Conservation (phyloP, 225 moss, liverwort and hornwort species). For the Pseudisothecium myosuroides region DNA sequence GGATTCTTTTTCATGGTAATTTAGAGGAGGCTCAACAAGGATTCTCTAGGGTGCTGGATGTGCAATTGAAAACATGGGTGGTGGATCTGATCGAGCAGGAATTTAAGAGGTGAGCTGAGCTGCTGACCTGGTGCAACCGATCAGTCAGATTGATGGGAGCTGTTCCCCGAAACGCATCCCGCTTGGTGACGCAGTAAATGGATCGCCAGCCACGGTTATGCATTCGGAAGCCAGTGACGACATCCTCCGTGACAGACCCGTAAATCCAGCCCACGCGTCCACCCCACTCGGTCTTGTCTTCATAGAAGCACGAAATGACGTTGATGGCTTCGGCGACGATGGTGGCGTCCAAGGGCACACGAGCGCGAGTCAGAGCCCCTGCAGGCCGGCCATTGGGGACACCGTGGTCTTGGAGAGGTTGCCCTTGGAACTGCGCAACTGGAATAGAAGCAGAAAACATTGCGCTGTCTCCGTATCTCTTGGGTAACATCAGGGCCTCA, state of each 20-base stretch:
- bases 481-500: slow-evolving; percentile 50
- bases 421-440: slow-evolving; percentile 56
- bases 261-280: slow-evolving; percentile 90
- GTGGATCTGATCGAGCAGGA: neutral
- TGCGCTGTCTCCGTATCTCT: slow-evolving; percentile 58
- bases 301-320: slow-evolving; percentile 86
- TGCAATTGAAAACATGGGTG: neutral
- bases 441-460: slow-evolving; percentile 61
- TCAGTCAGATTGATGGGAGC: slow-evolving; percentile 92
- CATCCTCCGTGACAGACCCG: slow-evolving; percentile 89
- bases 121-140: slow-evolving; percentile 67
- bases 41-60: neutral
- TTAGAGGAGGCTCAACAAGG: neutral
- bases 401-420: slow-evolving; percentile 56
- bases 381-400: slow-evolving; percentile 51
- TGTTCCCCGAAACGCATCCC: slow-evolving; percentile 85
- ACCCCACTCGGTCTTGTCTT: slow-evolving; percentile 93
- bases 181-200: slow-evolving; percentile 79
- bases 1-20: neutral
- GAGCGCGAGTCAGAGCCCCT: slow-evolving; percentile 50
- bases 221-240: slow-evolving; percentile 92
- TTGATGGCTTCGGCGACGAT: slow-evolving; percentile 85
- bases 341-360: slow-evolving; percentile 74
- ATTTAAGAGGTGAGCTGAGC: neutral
- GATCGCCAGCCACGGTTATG: slow-evolving; percentile 97